A percentile compares a stretch with the other conserved stretches of the same genome.
Conservation (phyloP, 202 grass and related monocot genomes). For the Zoysia matrella region DNA sequence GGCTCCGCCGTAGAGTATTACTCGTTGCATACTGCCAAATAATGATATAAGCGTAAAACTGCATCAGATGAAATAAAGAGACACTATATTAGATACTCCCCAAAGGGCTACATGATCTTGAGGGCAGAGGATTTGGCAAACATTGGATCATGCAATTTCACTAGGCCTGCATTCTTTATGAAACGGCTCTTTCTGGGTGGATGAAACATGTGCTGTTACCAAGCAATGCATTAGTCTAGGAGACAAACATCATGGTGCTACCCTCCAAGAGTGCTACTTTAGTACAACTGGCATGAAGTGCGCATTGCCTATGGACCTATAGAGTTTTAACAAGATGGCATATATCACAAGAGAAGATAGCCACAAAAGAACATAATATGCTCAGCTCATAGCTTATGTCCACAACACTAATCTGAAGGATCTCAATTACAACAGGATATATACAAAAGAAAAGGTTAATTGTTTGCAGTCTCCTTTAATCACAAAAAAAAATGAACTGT, state of each 20-base stretch:
- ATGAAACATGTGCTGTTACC: not conserved
- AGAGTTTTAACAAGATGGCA: not conserved
- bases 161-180: not conserved
- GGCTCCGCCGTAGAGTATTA: too few relatives aligned
- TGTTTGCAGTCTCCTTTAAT: too few relatives aligned
- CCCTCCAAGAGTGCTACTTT: conserved; percentile 9
- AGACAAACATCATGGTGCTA: not conserved
- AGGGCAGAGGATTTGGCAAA: not conserved
- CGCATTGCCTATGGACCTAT: not conserved
- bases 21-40: not conserved
- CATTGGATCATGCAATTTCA: not conserved
- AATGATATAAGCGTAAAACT: not conserved
- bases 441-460: not conserved
- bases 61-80: not conserved
- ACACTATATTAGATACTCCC: not conserved
- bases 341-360: not conserved
- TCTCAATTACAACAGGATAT: conserved; percentile 6
- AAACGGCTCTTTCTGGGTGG: too few relatives aligned
- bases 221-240: not conserved
- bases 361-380: conserved; percentile 16
- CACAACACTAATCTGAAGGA: not conserved
- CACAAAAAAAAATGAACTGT: too few relatives aligned
- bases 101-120: not conserved
- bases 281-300: conserved; percentile 25
- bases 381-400: not conserved